Percentiles rank a stretch among this genome's conserved stretches.
phyloP scores from a whole-genome alignment of 352 stramenopile genomes.

The Thraustochytrium sp. region DNA sequence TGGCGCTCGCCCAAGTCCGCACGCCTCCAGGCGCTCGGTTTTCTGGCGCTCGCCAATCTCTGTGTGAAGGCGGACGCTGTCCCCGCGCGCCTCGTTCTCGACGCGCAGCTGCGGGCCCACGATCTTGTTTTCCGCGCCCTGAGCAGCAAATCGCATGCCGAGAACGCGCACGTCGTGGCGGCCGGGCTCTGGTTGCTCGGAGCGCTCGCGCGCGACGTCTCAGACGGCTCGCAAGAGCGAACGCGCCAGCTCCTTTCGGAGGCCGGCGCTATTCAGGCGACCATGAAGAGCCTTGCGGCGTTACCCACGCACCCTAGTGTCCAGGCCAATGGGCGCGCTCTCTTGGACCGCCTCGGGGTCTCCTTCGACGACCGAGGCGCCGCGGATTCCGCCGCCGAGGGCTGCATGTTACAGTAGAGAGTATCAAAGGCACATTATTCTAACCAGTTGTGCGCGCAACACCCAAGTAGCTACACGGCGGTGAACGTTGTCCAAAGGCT shows the following conservation, averaged over 20 bases:
- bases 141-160: background rate
- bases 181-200: background rate
- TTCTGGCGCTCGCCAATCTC: background rate
- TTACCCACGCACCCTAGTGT: background rate
- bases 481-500: slow-evolving; percentile 10
- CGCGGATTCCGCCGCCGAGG: background rate
- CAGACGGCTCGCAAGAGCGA: background rate
- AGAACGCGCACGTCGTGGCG: background rate
- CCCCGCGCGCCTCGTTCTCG: background rate
- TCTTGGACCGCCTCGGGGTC: background rate
- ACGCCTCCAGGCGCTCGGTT: slow-evolving; percentile 5
- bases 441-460: too few relatives aligned
- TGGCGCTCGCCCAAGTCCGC: background rate
- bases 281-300: background rate
- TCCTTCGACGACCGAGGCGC: background rate
- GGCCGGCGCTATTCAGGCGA: background rate
- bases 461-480: slow-evolving; percentile 7
- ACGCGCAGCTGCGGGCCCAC: background rate
- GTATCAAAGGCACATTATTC: background rate
- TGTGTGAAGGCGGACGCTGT: background rate
- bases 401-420: background rate
- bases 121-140: background rate
- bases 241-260: background rate
- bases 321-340: background rate
- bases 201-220: background rate